Percentiles rank a stretch among this genome's conserved stretches.
Evolutionary conservation across 1,284 basidiomycete genomes (phyloP).

Genomic region (Cerrena zonata): DNA sequence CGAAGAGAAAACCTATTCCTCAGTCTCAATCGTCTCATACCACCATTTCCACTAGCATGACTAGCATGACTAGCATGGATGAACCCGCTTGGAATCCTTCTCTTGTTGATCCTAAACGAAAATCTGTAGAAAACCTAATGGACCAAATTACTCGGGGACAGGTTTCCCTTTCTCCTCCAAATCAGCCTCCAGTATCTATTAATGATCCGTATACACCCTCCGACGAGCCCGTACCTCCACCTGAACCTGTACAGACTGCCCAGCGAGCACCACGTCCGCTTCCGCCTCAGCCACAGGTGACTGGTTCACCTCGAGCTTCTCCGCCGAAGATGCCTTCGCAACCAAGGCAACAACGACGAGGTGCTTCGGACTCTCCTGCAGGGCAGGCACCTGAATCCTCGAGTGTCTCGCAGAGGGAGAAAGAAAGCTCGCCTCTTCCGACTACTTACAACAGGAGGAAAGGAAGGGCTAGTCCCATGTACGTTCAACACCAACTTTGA

Average conservation of each 20-base stretch:
- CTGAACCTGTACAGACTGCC: constrained; percentile 28
- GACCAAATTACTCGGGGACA: constrained; percentile 57
- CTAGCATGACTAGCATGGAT: constrained; percentile 49
- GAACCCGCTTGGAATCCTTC: constrained; percentile 47
- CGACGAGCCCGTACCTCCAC: constrained; percentile 39
- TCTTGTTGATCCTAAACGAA: constrained; percentile 61
- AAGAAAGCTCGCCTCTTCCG: constrained; percentile 63
- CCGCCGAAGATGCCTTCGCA: constrained; percentile 47
- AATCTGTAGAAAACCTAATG: constrained; percentile 72
- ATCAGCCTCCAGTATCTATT: constrained; percentile 30
- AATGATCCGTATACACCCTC: constrained; percentile 40
- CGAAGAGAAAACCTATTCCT: constrained; percentile 55
- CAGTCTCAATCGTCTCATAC: constrained; percentile 34
- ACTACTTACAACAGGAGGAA: constrained; percentile 35
- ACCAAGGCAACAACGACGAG: constrained; percentile 26
- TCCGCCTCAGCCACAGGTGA: constrained; percentile 47
- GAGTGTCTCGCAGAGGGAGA: constrained; percentile 45
- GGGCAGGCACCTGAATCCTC: constrained; percentile 38
- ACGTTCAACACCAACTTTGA: constrained; percentile 13
- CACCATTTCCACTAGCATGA: no score
- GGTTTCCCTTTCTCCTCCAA: constrained; percentile 28
- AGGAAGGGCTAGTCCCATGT: constrained; percentile 55
- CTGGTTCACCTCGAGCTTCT: constrained; percentile 58
- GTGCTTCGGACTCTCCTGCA: constrained; percentile 29
- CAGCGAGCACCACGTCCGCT: constrained; percentile 21